Base-by-base conservation (phyloP, 2,329 filamentous ascomycete species). In the Fonsecaea nubica region DNA sequence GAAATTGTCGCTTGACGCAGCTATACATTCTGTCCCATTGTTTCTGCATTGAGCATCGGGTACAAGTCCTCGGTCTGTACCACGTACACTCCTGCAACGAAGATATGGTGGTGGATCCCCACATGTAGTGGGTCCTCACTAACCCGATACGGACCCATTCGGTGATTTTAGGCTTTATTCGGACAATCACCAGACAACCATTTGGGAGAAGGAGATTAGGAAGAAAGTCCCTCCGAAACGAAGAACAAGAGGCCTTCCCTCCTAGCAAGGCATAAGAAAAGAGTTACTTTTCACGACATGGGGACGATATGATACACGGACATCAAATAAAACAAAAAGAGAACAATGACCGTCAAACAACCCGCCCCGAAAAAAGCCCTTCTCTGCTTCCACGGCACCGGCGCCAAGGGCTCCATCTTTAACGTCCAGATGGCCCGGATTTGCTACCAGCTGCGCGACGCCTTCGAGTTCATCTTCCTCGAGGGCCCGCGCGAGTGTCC, bases 401-500 rank as follows among this genome's bases (percentile, higher is more conserved):
- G 42, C n/a, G n/a, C 42, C 5, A 48, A 21, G 42, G n/a, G 42
- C 7, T 48, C 42, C n/a, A 48, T 48, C 5, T 48, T 48, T 18
- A 48, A 48, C 42, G 42, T 48, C 5, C 42, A 48, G 42, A 48
- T 48, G 42, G 42, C 42, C 3, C 7, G 42, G n/a, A 48, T 48
- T 8, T 48, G 42, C 18, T 50, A 32, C 30, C 36, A 40, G 33
- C 55, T 64, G n/a, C 45, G 30, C n/a, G 42, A 61, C 18, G 13
- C 8, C 12, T 64, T 60, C 18, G 56, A 60, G 36, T 64, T 64
- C 55, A 64, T 63, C 53, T 63, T 63, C 60, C 33, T 63, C 30
- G 53, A 63, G 21, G 60, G 60, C 30, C 60, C 60, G 50, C 48
- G 33, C 21, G 50, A 56, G 36, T 63, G 50, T 30, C 21, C 18